These are phyloP conservation scores for Sarocladium brachiariae DNA, from an alignment of 2,329 filamentous ascomycete species.

Conservation along the genomic window DNA sequence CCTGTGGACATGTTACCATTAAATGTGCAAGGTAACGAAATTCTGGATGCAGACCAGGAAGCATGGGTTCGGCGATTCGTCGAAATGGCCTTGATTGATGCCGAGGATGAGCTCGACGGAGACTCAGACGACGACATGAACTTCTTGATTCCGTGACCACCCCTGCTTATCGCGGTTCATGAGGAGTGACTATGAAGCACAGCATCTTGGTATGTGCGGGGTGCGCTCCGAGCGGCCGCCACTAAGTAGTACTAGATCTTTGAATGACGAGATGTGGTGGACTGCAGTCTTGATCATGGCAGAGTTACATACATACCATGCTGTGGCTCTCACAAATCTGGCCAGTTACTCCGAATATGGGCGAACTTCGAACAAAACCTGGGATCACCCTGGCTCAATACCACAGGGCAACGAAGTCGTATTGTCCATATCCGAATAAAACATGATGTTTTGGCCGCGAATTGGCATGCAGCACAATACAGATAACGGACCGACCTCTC, in stretches of 20 bases:
- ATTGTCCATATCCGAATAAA: not conserved
- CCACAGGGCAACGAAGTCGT: not conserved
- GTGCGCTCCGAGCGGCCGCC: not conserved
- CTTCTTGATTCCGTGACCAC: not conserved
- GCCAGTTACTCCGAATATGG: too few relatives aligned
- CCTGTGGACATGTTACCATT: not conserved
- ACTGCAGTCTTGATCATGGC: too few relatives aligned
- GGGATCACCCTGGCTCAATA: not conserved
- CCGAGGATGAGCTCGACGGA: slow-evolving; percentile 42
- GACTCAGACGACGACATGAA: slow-evolving; percentile 26
- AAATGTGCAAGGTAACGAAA: not conserved
- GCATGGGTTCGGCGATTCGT: slow-evolving; percentile 51
- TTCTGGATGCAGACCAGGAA: slow-evolving; percentile 38
- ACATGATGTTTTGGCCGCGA: not conserved
- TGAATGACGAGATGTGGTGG: too few relatives aligned
- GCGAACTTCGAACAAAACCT: not conserved
- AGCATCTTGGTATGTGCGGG: not conserved
- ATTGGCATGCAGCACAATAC: not conserved
- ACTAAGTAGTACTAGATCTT: not conserved
- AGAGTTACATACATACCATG: too few relatives aligned
- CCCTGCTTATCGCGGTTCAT: not conserved
- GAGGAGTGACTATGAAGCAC: not conserved
- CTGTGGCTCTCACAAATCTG: too few relatives aligned
- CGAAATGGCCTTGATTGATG: slow-evolving; percentile 44
- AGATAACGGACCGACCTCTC: not conserved